phyloP scores from a whole-genome alignment of 805 yeast species.

The Teunomyces pallodes region DNA sequence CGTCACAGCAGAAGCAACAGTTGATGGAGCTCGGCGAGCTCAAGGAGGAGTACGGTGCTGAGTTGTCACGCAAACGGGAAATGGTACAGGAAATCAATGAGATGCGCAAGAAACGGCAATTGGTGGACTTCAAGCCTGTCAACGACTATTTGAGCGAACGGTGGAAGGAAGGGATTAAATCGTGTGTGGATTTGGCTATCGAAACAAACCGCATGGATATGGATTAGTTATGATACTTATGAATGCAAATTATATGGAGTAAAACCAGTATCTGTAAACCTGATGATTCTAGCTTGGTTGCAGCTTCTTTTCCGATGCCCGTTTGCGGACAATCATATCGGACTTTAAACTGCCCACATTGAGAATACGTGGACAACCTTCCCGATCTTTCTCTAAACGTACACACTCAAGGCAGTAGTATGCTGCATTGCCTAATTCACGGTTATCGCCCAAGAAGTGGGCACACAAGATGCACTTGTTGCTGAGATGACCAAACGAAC shows the following conservation, averaged over 20 bases:
- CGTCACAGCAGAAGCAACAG: conserved; percentile 31
- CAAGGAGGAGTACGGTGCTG: conserved; percentile 13
- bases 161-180: conserved; percentile 50
- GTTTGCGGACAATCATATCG: conserved; percentile 62
- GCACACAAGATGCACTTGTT: conserved; percentile 81
- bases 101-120: conserved; percentile 43
- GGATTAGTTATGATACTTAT: conserved; percentile 6
- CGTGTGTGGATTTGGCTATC: conserved; percentile 35
- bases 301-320: conserved; percentile 20
- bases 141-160: conserved; percentile 44
- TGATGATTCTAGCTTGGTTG: no score
- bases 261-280: no score
- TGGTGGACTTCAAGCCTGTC: conserved; percentile 33
- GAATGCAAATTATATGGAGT: background rate
- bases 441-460: conserved; percentile 53
- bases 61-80: conserved; percentile 32
- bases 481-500: conserved; percentile 67
- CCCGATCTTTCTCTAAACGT: conserved; percentile 71
- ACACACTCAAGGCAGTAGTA: conserved; percentile 87
- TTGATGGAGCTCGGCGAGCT: conserved; percentile 21
- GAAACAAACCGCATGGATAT: conserved; percentile 20
- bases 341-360: conserved; percentile 77
- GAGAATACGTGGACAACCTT: conserved; percentile 86
- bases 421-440: conserved; percentile 45
- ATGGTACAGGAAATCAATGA: conserved; percentile 42